Evolutionary conservation across 1,284 basidiomycete genomes (phyloP), one percentile per base, ranked within the genome.

Genomic region (Leucoagaricus sp.): DNA sequence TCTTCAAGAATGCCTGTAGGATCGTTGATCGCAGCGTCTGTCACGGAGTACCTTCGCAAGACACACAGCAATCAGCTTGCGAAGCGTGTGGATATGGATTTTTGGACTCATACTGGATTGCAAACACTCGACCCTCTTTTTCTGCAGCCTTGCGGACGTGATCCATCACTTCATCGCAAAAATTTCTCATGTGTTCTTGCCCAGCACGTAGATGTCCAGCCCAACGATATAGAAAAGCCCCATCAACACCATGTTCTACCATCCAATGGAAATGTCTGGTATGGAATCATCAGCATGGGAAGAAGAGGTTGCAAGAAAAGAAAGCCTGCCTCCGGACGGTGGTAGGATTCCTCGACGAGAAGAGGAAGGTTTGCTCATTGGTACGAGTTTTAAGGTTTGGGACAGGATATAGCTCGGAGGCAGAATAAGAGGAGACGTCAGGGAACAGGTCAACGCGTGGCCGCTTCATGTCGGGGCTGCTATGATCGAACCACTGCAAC

Each of bases 211-310:
- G 57, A 63, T 89, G 87, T 0, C 80, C 78, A 0, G 79, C 79
- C 64, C 91, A 91, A 4, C 90, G 83, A 65, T 91, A 89, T 15
- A 92, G 67, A 66, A 93, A 90, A 1, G 81, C 87, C 7, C 90
- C 90, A 60, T 91, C 87, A 21, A 92, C 80, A 44, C 83, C 83
- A 61, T 90, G 85, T 60, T 81, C 71, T 6, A 89, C 89, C 90
- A 92, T 91, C 87, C 87, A 91, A 61, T 84, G 79, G 66, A 92
- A 91, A 65, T 93, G 90, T 23, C 86, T 81, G 49, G 28, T 47
- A 33, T 13, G 3, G 7, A 7, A 28, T 17, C 17, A 46, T 17
- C 28, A 50, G 17, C 21, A 7, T 40, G 9, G 9, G 5, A 5
- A 40, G 36, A 5, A n/a, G 10, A 40, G 31, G 59, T 55, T 34